Conservation (phyloP, 2,329 filamentous ascomycete species). For the Diaporthe capsici region DNA sequence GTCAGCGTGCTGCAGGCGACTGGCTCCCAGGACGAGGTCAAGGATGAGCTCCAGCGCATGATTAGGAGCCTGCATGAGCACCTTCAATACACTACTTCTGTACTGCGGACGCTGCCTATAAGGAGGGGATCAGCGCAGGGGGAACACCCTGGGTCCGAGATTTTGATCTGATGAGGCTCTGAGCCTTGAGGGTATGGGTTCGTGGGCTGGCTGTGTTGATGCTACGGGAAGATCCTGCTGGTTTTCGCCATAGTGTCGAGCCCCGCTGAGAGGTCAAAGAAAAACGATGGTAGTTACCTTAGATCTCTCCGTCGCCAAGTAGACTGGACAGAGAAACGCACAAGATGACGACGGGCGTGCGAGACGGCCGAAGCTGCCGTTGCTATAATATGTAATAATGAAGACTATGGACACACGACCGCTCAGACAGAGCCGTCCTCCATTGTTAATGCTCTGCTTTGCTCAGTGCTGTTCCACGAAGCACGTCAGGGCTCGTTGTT, state of each 20-base stretch:
- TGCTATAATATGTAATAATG: conserved; percentile 15
- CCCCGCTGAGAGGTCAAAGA: not conserved
- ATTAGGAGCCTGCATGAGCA: conserved; percentile 53
- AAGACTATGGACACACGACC: not conserved
- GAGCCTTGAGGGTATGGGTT: not conserved
- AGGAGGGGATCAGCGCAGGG: conserved; percentile 34
- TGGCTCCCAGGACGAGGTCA: conserved; percentile 49
- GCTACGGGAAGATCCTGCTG: not conserved
- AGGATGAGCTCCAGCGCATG: conserved; percentile 52
- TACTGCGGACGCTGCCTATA: conserved; percentile 49
- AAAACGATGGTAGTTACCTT: not conserved
- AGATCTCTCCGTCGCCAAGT: not conserved
- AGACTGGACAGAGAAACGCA: not conserved
- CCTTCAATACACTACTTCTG: conserved; percentile 49
- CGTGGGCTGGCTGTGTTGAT: not conserved
- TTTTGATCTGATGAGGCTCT: conserved; percentile 24
- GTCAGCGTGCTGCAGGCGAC: conserved; percentile 61
- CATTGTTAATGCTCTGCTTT: not conserved
- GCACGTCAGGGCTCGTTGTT: not conserved
- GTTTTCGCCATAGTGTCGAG: not conserved
- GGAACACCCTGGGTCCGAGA: conserved; percentile 18
- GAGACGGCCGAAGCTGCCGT: not conserved
- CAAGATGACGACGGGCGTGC: not conserved
- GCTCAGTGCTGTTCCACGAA: not conserved
- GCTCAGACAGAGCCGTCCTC: not conserved